Evolutionary conservation across 2,329 filamentous ascomycete species (phyloP), one percentile per base, ranked within the genome.

Genomic region (Fusarium sp.): DNA sequence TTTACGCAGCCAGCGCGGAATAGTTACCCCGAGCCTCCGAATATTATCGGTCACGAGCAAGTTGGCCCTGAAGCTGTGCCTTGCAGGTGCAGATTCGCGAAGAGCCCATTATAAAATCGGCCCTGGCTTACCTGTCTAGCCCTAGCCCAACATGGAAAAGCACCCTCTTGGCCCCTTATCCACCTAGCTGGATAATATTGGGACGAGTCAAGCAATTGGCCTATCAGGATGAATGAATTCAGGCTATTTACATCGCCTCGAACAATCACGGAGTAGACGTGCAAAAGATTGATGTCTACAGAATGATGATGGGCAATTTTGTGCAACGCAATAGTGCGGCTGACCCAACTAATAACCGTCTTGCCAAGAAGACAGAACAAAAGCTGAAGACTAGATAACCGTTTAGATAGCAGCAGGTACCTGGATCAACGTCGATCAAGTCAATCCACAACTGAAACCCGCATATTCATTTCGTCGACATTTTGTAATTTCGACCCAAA

Each of bases 1-100:
- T 18, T 25, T 3, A 9, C 33, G 25, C 14, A 33, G 31, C 13
- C 13, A 14, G 14, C 17, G 13, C 18, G 17, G 48, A 5, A 18
- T 51, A 11, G 25, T 45, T 49, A 20, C 5, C 15, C 35, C 35
- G 41, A 29, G 41, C 37, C 23, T 27, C 56, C 37, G 29, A 63
- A 11, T 33, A 57, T 33, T 20, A 14, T 45, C 49, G 50, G 39
- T 21, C 25, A 36, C 18, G 39, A 36, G 33, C 33, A 37, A 33
- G 10, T 31, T n/a, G n/a, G 45, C 14, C 33, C n/a, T 29, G 45
- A 18, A 37, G 20, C 60, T 58, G 60, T 63, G 60, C 60, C 58
- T 58, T 63, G 17, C 10, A 35, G 35, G 23, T 27, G 46, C 58
- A 58, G 51, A 48, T 63, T 58, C n/a, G 27, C 23, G 21, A 51